Evolutionary conservation across 1,284 basidiomycete species (phyloP).

Genomic region (Fistulinella staudtii): DNA sequence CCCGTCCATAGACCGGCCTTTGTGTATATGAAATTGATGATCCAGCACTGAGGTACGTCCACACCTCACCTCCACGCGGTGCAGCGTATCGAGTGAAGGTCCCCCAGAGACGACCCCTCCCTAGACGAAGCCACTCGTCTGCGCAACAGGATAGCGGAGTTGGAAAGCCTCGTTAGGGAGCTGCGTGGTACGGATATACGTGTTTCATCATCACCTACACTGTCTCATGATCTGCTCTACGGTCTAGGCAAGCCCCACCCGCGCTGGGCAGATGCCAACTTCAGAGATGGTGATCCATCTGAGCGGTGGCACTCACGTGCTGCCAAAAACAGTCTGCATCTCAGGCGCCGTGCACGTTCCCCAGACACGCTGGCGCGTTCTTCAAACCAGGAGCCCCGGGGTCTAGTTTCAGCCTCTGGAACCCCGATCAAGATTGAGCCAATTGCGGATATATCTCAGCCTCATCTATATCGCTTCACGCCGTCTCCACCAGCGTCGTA

Average conservation of each 20-base stretch:
- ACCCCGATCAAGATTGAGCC: conserved; percentile 61
- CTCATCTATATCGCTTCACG: conserved; percentile 59
- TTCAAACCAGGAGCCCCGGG: conserved; percentile 33
- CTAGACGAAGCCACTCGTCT: conserved; percentile 80
- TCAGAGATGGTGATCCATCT: conserved; percentile 71
- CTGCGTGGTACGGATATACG: conserved; percentile 55
- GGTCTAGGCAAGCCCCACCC: conserved; percentile 73
- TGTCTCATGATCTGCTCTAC: conserved; percentile 15
- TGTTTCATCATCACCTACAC: conserved; percentile 8
- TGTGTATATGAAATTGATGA: conserved; percentile 93
- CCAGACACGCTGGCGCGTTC: conserved; percentile 37
- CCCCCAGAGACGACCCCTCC: conserved; percentile 74
- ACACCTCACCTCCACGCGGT: background rate
- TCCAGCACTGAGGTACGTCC: conserved; percentile 66
- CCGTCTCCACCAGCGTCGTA: conserved; percentile 49
- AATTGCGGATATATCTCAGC: conserved; percentile 39
- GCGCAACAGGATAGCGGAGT: conserved; percentile 81
- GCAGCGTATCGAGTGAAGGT: conserved; percentile 8
- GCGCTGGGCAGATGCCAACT: conserved; percentile 73
- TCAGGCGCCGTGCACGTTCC: conserved; percentile 39
- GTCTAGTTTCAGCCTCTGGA: conserved; percentile 41
- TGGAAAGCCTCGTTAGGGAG: conserved; percentile 84
- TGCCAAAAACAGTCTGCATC: conserved; percentile 51
- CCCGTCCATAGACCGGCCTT: conserved; percentile 64
- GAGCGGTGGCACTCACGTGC: conserved; percentile 84